Base-by-base conservation (phyloP, 2,329 filamentous ascomycete genomes). In the Hirsutella thompsonii region DNA sequence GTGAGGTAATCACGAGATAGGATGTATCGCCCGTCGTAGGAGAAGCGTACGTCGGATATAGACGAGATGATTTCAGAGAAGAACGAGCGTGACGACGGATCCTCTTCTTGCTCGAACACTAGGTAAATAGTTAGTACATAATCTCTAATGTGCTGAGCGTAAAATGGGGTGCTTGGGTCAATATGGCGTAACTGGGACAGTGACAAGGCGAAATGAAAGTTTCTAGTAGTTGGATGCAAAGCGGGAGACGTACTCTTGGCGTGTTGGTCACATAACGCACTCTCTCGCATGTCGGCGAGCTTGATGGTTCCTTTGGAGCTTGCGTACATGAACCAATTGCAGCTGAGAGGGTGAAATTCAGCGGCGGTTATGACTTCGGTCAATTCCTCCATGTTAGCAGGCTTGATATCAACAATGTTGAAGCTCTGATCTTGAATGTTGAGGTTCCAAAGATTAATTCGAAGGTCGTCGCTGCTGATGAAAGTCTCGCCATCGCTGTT, bases 291-390 rank as follows among this genome's bases (percentile, higher is more conserved):
- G 56, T 98, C 92, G 37, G 92, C 92, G 53, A 98, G 72, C 68
- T 98, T 98, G 68, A 98, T 96, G 29, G 92, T 96, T 46, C 92
- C 92, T 66, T 98, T 98, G 44, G 89, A 95, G 63, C 90, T 96
- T 52, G 92, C 92, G 61, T 96, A 98, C 90, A 98, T 98, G 69
- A 98, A 96, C 88, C 87, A 94, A 66, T 98, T 96, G 74, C 92
- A 98, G 70, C 89, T 94, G 55, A 81, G 72, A 5, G 92, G 92
- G 58, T 98, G 92, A 56, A 98, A 98, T 58, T 98, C 92, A 41
- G 92, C 92, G 34, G 92, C 92, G 11, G 92, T 98, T 58, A 98
- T 96, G 52, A 98, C 92, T 63, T 98, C 92, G 1, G 92, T 98
- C 49, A 98, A 72, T 68, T 98, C 92, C 65, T 98, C 92, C 92